A percentile compares a stretch with the other conserved stretches of the same genome.
Conservation (phyloP, 805 yeast genomes). For the Saccharomycopsis fibuligera region DNA sequence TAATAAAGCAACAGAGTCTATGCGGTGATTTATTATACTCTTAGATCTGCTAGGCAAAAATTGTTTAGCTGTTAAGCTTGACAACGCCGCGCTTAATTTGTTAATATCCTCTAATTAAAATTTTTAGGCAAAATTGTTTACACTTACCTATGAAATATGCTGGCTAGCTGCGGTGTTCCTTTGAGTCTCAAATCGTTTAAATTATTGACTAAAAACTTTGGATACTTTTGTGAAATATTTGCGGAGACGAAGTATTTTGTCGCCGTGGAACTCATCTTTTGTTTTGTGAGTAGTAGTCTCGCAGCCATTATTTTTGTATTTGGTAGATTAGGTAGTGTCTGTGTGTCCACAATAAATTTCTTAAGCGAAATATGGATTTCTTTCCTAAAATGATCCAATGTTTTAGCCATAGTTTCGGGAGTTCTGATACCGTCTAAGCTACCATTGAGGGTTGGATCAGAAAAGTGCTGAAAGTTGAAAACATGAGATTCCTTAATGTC, state of each 20-base stretch:
- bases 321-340: neutral
- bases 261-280: neutral
- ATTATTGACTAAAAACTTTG: neutral
- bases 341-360: neutral
- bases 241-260: neutral
- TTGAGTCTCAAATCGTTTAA: neutral
- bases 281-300: neutral
- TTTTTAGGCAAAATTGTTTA: no score
- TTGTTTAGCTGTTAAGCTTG: neutral
- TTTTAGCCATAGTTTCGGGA: neutral
- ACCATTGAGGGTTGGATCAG: neutral
- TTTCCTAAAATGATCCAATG: neutral
- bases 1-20: no score
- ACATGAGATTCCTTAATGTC: slow-evolving; percentile 1
- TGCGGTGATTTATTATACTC: no score
- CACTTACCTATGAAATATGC: neutral
- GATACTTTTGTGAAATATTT: neutral
- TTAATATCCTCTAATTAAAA: neutral
- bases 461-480: neutral
- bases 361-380: neutral
- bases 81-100: neutral
- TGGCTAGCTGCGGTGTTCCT: neutral
- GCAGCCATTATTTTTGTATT: neutral
- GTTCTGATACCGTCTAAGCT: neutral
- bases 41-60: neutral